Percentiles rank a stretch among this genome's conserved stretches.
Evolutionary conservation across 2,329 filamentous ascomycete genomes (phyloP).

Genomic region (Acarospora socialis): DNA sequence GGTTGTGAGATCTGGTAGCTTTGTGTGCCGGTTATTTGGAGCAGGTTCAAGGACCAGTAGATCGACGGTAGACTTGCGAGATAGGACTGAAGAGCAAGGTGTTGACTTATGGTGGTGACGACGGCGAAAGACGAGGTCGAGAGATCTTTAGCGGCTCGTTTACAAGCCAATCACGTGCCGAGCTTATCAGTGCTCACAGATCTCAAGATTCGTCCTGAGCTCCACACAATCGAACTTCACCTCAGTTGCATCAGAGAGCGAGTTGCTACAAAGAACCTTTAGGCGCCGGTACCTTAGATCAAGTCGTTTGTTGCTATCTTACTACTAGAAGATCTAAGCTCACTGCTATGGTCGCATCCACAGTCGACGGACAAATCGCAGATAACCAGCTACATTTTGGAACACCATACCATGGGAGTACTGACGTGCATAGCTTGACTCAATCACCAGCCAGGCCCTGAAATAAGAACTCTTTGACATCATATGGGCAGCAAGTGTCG

Average conservation of each 20-base stretch:
- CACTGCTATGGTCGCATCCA: neutral
- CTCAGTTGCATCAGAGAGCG: slow-evolving; percentile 21
- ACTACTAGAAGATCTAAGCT: neutral
- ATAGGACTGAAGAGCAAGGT: slow-evolving; percentile 6
- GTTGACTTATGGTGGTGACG: slow-evolving; percentile 13
- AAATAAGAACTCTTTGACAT: too few relatives aligned
- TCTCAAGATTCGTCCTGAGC: neutral
- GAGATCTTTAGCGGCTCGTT: slow-evolving; percentile 4
- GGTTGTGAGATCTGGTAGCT: slow-evolving; percentile 9
- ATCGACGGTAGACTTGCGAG: neutral
- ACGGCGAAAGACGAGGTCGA: slow-evolving; percentile 6
- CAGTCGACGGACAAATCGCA: slow-evolving; percentile 8
- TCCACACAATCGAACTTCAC: neutral
- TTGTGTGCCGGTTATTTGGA: slow-evolving; percentile 3
- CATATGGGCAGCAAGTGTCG: too few relatives aligned
- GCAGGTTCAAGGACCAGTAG: slow-evolving; percentile 2
- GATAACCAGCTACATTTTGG: neutral
- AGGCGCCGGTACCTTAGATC: slow-evolving; percentile 9
- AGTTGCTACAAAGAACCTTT: slow-evolving; percentile 32
- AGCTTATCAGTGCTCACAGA: neutral
- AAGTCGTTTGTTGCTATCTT: slow-evolving; percentile 3
- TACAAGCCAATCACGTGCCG: neutral
- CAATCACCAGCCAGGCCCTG: too few relatives aligned
- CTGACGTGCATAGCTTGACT: too few relatives aligned
- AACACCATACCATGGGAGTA: neutral